Evolutionary conservation across 306 rosid genomes (phyloP).

Genomic region (Fragaria iinumae): DNA sequence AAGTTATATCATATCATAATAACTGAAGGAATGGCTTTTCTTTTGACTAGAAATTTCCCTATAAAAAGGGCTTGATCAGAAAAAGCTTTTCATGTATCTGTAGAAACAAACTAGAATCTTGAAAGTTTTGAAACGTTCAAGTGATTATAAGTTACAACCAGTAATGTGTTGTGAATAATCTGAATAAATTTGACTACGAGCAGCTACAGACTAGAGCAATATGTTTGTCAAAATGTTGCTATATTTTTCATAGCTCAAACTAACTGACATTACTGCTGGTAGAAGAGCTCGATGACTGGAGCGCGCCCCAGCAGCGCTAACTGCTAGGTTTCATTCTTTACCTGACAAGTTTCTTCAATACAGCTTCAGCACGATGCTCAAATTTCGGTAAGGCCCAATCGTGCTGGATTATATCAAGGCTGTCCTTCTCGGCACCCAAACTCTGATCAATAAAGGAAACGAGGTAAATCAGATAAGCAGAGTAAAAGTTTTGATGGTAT

Average conservation of each 20-base stretch:
- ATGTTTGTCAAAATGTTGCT: constrained; percentile 3
- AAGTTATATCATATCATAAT: not conserved
- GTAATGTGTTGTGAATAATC: not conserved
- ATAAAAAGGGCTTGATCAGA: not conserved
- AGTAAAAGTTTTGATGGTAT: not conserved
- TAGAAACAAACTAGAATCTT: not conserved
- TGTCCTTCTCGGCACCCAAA: constrained; percentile 88
- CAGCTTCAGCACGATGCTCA: constrained; percentile 87
- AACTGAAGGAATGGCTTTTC: not conserved
- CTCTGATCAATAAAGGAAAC: constrained; percentile 46
- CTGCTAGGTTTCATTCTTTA: constrained; percentile 27
- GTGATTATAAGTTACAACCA: constrained; percentile 6
- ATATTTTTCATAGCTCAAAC: not conserved
- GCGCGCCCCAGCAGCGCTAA: not conserved
- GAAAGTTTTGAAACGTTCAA: not conserved
- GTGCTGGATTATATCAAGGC: constrained; percentile 94
- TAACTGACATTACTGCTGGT: not conserved
- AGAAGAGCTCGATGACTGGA: not conserved
- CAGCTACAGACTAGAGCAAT: constrained; percentile 2
- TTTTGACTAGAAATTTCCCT: not conserved
- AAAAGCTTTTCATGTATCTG: not conserved
- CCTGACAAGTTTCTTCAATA: constrained; percentile 49
- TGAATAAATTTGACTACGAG: constrained; percentile 4
- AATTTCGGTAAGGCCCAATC: constrained; percentile 89
- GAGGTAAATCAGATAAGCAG: not conserved